Evolutionary conservation across 805 yeast species (phyloP), one percentile per base, ranked within the genome.

Genomic region (Candida tammaniensis): DNA sequence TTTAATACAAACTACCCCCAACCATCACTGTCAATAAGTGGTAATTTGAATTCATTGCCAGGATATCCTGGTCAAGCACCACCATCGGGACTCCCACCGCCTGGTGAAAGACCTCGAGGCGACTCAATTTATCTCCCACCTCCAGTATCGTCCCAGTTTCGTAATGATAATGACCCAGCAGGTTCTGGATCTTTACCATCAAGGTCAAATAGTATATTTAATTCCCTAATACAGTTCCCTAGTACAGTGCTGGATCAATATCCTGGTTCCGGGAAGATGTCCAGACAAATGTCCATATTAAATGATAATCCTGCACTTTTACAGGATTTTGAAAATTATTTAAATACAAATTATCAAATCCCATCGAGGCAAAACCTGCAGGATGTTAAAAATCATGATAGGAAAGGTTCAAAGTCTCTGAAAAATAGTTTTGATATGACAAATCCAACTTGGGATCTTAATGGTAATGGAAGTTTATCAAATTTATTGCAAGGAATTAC

Each of bases 111-210:
- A 30, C 57, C 65, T 16, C 46, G 71, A 19, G 68, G 66, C 8
- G 70, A 65, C 38, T 54, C 62, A 17, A 56, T 65, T 7, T 59
- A 47, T 25, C 48, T 65, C 5, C 72, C 70, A 2, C 70, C 69
- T 11, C 66, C 68, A 3, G 44, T 54, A 11, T 52, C 57, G 4
- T 43, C 38, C 24, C 30, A 37, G 23, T 31, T 31, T 18, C 18
- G 24, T 20, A 10, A 17, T 13, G 16, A 22, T 23, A 33, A 32
- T 17, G 41, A 42, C 21, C 37, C 41, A 27, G 45, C 41, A 7
- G 40, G 40, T 23, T 24, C 44, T 30, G 44, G 39, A 21, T 22
- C 24, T 7, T 31, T 31, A 24, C 33, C 49, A 47, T 54, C 60
- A 30, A 37, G 70, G 16, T 60, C 69, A 22, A 61, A 63, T 33